Evolutionary conservation across 1,284 basidiomycete genomes (phyloP).

Genomic region (Phylloboletellus chloephorus): DNA sequence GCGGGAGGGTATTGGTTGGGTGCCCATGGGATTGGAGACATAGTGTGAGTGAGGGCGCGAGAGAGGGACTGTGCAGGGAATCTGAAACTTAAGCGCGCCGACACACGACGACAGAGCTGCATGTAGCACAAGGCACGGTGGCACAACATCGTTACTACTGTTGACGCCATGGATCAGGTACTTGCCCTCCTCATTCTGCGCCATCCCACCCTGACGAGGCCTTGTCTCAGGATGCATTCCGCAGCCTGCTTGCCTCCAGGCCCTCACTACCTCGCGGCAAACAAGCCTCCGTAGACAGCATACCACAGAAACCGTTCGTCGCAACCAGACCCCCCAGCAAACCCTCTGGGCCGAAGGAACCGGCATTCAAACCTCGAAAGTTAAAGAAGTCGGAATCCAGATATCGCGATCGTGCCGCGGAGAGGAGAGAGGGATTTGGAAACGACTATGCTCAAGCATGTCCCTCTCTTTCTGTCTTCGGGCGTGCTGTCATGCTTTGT

Average conservation of each 20-base stretch:
- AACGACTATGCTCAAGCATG: constrained; percentile 66
- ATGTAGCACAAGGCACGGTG: constrained; percentile 10
- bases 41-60: constrained; percentile 9
- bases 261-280: constrained; percentile 12
- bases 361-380: constrained; percentile 72
- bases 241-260: constrained; percentile 32
- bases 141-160: too few relatives aligned
- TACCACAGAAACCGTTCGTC: constrained; percentile 19
- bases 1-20: constrained; percentile 55
- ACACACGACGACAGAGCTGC: constrained; percentile 12
- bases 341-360: constrained; percentile 39
- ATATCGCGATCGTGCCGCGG: constrained; percentile 68
- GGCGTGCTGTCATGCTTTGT: constrained; percentile 2
- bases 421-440: constrained; percentile 55
- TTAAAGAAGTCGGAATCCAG: constrained; percentile 55
- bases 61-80: constrained; percentile 22
- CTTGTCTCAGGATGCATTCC: constrained; percentile 36
- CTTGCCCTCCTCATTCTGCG: background rate
- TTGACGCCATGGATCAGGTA: constrained; percentile 29
- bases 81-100: constrained; percentile 18
- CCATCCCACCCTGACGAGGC: background rate
- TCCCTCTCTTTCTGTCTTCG: background rate
- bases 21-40: constrained; percentile 36
- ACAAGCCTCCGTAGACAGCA: constrained; percentile 8
- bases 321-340: constrained; percentile 23